A percentile compares a stretch with the other conserved stretches of the same genome.
These are phyloP conservation scores for Arthonia radiata DNA, from an alignment of 495 filamentous ascomycete species.

Conservation along the genomic window DNA sequence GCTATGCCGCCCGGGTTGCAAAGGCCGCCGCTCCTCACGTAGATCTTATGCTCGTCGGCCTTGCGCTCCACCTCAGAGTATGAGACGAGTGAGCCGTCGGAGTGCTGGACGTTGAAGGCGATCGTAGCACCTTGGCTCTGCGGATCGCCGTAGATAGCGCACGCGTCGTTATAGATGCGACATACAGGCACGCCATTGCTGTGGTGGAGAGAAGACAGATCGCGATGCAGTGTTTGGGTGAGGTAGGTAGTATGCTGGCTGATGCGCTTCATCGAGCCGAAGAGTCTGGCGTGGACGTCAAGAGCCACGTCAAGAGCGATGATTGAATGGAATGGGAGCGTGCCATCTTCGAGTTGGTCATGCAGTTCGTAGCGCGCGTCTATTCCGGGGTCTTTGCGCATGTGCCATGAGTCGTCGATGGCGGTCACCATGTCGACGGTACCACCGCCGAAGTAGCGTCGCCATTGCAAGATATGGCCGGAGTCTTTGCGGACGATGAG, in stretches of 20 bases:
- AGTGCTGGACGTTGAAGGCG: slow-evolving; percentile 56
- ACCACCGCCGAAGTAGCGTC: slow-evolving; percentile 81
- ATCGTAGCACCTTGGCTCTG: slow-evolving; percentile 48
- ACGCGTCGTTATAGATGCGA: slow-evolving; percentile 29
- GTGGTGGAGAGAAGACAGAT: slow-evolving; percentile 35
- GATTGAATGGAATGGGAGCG: slow-evolving; percentile 69
- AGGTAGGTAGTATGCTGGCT: slow-evolving; percentile 52
- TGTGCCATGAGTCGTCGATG: slow-evolving; percentile 41
- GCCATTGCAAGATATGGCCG: slow-evolving; percentile 31
- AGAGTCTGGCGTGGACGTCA: slow-evolving; percentile 39
- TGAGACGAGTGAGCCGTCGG: slow-evolving; percentile 44
- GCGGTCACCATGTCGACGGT: slow-evolving; percentile 57
- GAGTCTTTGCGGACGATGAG: slow-evolving; percentile 57
- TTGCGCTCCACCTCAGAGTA: slow-evolving; percentile 69
- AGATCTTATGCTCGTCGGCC: slow-evolving; percentile 49
- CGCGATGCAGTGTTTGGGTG: slow-evolving; percentile 28
- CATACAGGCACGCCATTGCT: slow-evolving; percentile 42
- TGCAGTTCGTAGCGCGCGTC: too few relatives aligned
- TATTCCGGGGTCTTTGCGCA: slow-evolving; percentile 39
- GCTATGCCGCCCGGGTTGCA: slow-evolving; percentile 84
- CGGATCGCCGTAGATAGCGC: slow-evolving; percentile 14
- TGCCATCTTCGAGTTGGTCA: slow-evolving; percentile 71
- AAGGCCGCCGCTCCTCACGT: slow-evolving; percentile 62
- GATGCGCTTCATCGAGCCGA: slow-evolving; percentile 40
- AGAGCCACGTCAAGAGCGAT: slow-evolving; percentile 55